Conservation (phyloP, 192 early-diverging fungal species). For the Cetraspora pellucida region DNA sequence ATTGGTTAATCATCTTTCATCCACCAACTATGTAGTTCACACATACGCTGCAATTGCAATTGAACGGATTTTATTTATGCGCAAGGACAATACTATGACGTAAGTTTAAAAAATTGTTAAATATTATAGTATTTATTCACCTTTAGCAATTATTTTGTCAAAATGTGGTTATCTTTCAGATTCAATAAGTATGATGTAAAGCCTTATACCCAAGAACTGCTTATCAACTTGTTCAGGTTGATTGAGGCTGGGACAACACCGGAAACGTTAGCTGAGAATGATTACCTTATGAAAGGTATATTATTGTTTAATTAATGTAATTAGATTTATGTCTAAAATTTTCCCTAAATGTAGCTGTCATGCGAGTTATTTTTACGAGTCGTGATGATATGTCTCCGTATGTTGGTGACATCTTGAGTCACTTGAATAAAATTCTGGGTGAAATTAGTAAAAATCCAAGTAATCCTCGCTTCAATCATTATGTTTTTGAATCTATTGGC, state of each 20-base stretch:
- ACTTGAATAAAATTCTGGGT: conserved; percentile 77
- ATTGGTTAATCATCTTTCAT: conserved; percentile 79
- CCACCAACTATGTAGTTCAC: conserved; percentile 79
- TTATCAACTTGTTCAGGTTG: conserved; percentile 74
- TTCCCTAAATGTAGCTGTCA: conserved; percentile 55
- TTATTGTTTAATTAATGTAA: background rate
- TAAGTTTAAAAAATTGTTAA: conserved; percentile 38
- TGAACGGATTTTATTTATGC: conserved; percentile 86
- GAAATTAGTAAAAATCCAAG: conserved; percentile 92
- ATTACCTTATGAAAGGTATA: conserved; percentile 90
- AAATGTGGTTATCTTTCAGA: conserved; percentile 33
- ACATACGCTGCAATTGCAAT: conserved; percentile 92
- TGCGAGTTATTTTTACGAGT: conserved; percentile 82
- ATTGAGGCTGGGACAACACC: conserved; percentile 80
- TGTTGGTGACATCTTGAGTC: conserved; percentile 70
- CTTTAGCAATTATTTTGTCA: background rate
- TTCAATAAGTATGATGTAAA: conserved; percentile 74
- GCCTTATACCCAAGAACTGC: conserved; percentile 65
- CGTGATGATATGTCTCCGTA: conserved; percentile 73
- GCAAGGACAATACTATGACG: conserved; percentile 53
- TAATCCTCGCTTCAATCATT: conserved; percentile 98
- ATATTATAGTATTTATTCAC: background rate
- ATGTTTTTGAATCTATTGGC: conserved; percentile 90
- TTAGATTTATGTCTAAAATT: background rate
- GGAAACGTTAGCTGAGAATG: conserved; percentile 94